These are phyloP conservation scores for Tagetes patula DNA, from an alignment of 129 eudicot species.

Conservation along the genomic window DNA sequence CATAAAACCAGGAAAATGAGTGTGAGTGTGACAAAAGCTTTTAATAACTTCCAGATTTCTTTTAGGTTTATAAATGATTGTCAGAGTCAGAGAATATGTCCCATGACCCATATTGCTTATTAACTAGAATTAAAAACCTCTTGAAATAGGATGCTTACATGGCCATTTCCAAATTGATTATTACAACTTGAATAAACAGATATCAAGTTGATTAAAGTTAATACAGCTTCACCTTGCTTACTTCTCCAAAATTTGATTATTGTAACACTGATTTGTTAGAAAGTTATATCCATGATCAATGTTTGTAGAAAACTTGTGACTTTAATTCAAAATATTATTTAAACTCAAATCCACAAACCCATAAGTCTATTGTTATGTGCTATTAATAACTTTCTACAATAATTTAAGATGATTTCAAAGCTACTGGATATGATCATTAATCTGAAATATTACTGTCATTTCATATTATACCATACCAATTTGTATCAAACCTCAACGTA, in stretches of 20 bases:
- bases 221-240: neutral
- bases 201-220: neutral
- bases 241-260: conserved; percentile 5
- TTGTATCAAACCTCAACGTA: neutral
- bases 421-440: neutral
- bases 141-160: neutral
- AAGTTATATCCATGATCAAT: neutral
- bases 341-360: conserved; percentile 11
- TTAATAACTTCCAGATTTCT: neutral
- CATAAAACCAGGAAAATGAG: conserved; percentile 11
- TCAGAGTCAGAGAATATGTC: neutral
- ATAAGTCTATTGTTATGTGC: neutral
- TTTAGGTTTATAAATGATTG: neutral
- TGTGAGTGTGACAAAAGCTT: conserved; percentile 2
- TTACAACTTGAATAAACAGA: neutral
- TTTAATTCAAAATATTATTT: neutral
- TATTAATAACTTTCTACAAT: neutral
- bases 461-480: conserved; percentile 3
- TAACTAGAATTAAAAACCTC: neutral
- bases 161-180: neutral
- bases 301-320: conserved; percentile 2
- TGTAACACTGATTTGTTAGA: neutral
- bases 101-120: conserved; percentile 6
- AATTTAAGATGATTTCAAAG: conserved; percentile 5
- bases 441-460: neutral